Percentiles rank a stretch among this genome's conserved stretches.
These are phyloP conservation scores for Kodamaea nitidulidarum DNA, from an alignment of 805 yeast genomes.

Conservation along the genomic window DNA sequence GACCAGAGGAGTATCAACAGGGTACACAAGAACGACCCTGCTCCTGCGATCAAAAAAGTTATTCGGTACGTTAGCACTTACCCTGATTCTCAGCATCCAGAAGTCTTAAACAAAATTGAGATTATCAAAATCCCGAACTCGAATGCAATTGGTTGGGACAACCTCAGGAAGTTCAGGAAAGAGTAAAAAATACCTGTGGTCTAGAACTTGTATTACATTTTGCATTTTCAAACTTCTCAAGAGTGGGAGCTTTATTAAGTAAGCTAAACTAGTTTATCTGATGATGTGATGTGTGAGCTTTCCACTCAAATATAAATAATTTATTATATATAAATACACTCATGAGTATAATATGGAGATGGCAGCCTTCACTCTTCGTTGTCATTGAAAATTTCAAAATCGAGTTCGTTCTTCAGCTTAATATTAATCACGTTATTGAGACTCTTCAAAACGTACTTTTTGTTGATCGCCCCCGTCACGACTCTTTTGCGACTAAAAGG, in stretches of 20 bases:
- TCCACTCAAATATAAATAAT: too few species aligned
- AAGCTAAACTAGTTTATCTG: too few species aligned
- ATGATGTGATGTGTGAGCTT: background rate
- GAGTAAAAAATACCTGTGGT: too few species aligned
- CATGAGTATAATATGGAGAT: background rate
- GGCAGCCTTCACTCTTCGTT: background rate
- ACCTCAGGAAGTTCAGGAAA: conserved; percentile 30
- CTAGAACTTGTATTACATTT: too few species aligned
- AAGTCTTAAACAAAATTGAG: conserved; percentile 34
- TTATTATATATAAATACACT: conserved; percentile 1
- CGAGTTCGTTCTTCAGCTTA: conserved; percentile 11
- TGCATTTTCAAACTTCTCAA: too few species aligned
- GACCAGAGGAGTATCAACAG: conserved; percentile 14
- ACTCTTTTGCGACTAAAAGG: conserved; percentile 8
- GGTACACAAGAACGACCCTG: conserved; percentile 10
- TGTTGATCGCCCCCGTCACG: conserved; percentile 8
- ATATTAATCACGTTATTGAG: conserved; percentile 11
- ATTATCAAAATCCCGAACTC: conserved; percentile 41
- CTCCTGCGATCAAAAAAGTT: conserved; percentile 28
- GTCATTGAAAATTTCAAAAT: conserved; percentile 13
- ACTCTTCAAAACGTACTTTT: conserved; percentile 10
- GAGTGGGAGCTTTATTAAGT: too few species aligned
- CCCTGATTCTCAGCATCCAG: conserved; percentile 30
- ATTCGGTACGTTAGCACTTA: conserved; percentile 28
- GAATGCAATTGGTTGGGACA: conserved; percentile 42